phyloP scores from a whole-genome alignment of 257 asterid species.

The Solanum bukasovii region DNA sequence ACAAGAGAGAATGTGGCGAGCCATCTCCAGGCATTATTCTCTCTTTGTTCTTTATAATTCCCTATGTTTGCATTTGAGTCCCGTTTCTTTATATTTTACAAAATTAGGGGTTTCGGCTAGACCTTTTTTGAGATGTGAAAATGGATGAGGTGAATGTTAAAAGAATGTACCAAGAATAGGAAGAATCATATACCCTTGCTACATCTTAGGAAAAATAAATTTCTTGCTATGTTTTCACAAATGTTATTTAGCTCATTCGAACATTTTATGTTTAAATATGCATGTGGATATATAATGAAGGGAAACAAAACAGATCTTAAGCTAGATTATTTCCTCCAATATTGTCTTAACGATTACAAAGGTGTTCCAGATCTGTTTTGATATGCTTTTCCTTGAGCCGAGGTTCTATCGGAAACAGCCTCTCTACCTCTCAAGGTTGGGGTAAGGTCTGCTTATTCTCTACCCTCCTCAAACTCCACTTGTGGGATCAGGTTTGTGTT shows the following conservation, averaged over 20 bases:
- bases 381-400: background rate
- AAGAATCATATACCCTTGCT: background rate
- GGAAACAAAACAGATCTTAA: background rate
- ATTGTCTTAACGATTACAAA: background rate
- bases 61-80: background rate
- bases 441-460: background rate
- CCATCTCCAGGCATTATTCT: slow-evolving; percentile 72
- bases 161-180: background rate
- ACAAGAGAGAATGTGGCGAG: slow-evolving; percentile 89
- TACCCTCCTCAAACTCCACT: background rate
- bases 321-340: background rate
- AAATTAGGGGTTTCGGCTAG: background rate
- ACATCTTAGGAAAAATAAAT: background rate
- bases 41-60: slow-evolving; percentile 1
- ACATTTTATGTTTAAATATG: background rate
- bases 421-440: background rate
- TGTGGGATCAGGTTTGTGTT: background rate
- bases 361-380: background rate
- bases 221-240: background rate
- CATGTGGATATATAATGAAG: background rate
- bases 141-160: background rate
- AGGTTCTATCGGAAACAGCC: background rate
- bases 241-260: background rate
- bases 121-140: background rate
- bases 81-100: background rate